Evolutionary conservation across 2,329 filamentous ascomycete species (phyloP), one percentile per base, ranked within the genome.

Genomic region (Aureobasidium namibiae): DNA sequence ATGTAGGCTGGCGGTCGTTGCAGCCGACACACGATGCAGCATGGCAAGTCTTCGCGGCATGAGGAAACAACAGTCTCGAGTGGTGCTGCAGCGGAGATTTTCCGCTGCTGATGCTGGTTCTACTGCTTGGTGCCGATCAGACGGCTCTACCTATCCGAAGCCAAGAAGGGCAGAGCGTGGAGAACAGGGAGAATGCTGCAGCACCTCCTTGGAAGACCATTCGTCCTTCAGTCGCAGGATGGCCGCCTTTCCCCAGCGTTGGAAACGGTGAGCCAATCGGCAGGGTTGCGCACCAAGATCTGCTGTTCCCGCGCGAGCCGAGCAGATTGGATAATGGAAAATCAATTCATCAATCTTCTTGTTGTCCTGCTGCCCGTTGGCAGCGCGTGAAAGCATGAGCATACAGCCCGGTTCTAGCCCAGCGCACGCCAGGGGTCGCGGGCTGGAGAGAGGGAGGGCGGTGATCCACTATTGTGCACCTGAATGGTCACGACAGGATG

Each of bases 251-350:
- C 52, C 52, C 52, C 52, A 39, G 39, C 31, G 42, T 38, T 38
- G 42, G 14, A 48, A 57, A 29, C 13, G 54, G 41, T 31, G 41
- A 48, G 31, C 54, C 54, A 57, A 57, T 57, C 54, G 54, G 54
- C 21, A 57, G 39, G 39, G 54, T 57, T 57, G 54, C 54, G 54
- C 34, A 44, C 48, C 42, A 29, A 57, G 54, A 57, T 57, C 54
- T 26, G 24, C 54, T n/a, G n/a, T n/a, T 57, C 38, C 54, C 54
- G 54, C 42, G 54, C 48, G 31, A 48, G 54, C 54, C 54, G 54
- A 57, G 38, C 36, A 57, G 42, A 57, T 57, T 57, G 52, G 33
- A 56, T 44, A 24, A 48, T 33, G 44, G 42, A n/a, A 36, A 56
- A 56, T 45, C 52, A 42, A 26, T 56, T 44, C 39, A 45, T 56